These are phyloP conservation scores for Panicum hallii DNA, from an alignment of 202 grass and related monocot genomes.

Conservation along the genomic window DNA sequence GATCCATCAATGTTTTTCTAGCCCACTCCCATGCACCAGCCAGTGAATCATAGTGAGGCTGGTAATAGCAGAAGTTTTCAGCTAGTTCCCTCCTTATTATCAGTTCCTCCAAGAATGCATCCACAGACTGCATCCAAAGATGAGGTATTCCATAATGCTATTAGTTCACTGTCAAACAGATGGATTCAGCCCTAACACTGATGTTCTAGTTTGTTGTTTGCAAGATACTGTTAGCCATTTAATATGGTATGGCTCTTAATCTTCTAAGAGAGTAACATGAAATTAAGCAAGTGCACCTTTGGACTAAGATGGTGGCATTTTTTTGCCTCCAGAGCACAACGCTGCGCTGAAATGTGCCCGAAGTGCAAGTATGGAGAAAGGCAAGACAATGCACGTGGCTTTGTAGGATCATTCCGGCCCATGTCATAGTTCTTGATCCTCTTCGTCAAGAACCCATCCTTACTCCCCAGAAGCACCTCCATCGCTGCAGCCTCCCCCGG, in stretches of 20 bases:
- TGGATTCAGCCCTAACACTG: not conserved
- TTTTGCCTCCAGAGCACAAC: constrained; percentile 81
- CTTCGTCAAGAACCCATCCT: constrained; percentile 79
- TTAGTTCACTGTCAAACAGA: constrained; percentile 27
- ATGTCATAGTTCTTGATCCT: constrained; percentile 79
- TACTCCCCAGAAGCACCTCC: constrained; percentile 64
- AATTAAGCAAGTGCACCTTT: constrained; percentile 51
- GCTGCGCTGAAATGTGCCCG: constrained; percentile 88
- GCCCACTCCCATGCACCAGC: constrained; percentile 94
- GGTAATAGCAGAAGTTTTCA: constrained; percentile 97
- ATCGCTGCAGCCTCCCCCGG: constrained; percentile 71
- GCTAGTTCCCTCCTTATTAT: constrained; percentile 90
- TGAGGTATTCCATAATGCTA: constrained; percentile 9
- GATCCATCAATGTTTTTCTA: constrained; percentile 78
- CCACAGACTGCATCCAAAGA: constrained; percentile 65
- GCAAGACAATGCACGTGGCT: constrained; percentile 64
- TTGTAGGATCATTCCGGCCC: constrained; percentile 78
- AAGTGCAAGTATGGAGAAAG: constrained; percentile 96
- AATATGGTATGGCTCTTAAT: constrained; percentile 25
- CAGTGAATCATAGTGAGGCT: constrained; percentile 83
- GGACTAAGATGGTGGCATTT: constrained; percentile 57
- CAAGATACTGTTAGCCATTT: constrained; percentile 14
- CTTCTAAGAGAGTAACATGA: not conserved
- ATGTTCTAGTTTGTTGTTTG: constrained; percentile 8
- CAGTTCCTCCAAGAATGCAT: constrained; percentile 97